A percentile compares a stretch with the other conserved stretches of the same genome.
These are phyloP conservation scores for Ehretia macrophylla DNA, from an alignment of 257 asterid species.

Conservation along the genomic window DNA sequence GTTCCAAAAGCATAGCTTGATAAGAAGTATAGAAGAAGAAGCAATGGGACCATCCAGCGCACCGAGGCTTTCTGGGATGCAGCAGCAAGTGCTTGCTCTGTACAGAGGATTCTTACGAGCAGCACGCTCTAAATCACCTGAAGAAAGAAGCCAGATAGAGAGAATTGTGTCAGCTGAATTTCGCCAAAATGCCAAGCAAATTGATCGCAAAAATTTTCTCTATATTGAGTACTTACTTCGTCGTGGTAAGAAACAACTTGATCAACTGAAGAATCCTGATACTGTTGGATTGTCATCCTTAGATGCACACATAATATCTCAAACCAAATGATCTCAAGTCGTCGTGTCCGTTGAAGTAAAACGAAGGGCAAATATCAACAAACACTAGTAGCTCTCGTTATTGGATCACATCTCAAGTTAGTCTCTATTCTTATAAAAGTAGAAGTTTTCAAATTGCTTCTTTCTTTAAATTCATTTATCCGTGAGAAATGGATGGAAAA, in stretches of 20 bases:
- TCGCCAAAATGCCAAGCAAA: conserved; percentile 51
- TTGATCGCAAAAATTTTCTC: conserved; percentile 74
- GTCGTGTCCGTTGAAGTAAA: too few species aligned
- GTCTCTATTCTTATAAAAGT: too few species aligned
- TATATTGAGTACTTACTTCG: conserved; percentile 74
- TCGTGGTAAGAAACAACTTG: conserved; percentile 79
- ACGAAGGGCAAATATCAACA: too few species aligned
- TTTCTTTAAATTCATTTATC: too few species aligned
- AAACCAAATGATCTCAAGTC: conserved; percentile 11
- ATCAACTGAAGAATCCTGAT: conserved; percentile 70
- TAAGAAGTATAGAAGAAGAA: conserved; percentile 11
- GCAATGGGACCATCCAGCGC: conserved; percentile 60
- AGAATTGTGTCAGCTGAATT: conserved; percentile 69
- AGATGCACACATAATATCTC: conserved; percentile 34
- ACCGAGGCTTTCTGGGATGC: conserved; percentile 83
- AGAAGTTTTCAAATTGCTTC: too few species aligned
- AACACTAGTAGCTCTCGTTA: too few species aligned
- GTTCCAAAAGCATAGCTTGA: background rate
- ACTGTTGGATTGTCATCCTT: conserved; percentile 61
- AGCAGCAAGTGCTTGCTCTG: conserved; percentile 79
- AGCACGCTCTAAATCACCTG: conserved; percentile 65
- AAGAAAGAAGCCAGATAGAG: conserved; percentile 63
- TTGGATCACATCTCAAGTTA: too few species aligned
- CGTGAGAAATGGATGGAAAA: too few species aligned
- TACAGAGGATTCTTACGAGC: conserved; percentile 79